Percentiles rank a stretch among this genome's conserved stretches.
phyloP scores from a whole-genome alignment of 2,329 filamentous ascomycete genomes.

The Lachnellula willkommii region DNA sequence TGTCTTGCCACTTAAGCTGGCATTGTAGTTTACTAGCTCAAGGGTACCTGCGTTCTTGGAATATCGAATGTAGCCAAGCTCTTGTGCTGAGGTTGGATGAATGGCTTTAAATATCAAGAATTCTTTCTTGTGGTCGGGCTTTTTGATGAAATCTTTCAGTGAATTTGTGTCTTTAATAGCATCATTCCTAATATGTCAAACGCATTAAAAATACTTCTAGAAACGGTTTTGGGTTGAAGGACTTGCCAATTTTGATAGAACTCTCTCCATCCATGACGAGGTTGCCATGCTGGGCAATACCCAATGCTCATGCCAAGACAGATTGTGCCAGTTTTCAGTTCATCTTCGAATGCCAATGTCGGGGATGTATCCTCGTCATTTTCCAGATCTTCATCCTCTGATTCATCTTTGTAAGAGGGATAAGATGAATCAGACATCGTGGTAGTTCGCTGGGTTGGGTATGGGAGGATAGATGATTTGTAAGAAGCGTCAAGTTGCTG shows the following conservation, averaged over 20 bases:
- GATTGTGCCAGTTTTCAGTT: not conserved
- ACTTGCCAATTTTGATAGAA: not conserved
- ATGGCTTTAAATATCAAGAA: not conserved
- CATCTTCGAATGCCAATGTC: not conserved
- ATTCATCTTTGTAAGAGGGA: not conserved
- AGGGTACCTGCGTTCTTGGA: slow-evolving; percentile 14
- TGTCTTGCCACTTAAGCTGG: slow-evolving; percentile 10
- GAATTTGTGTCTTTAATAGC: not conserved
- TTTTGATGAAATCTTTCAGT: not conserved
- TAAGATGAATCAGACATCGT: no score
- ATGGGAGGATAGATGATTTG: no score
- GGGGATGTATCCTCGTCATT: not conserved
- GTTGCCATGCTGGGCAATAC: no score
- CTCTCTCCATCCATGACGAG: not conserved
- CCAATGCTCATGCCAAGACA: no score
- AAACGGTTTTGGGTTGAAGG: not conserved
- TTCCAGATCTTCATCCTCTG: not conserved
- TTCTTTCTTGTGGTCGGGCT: not conserved
- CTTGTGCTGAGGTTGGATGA: not conserved
- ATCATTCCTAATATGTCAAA: not conserved
- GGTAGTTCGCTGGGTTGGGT: no score
- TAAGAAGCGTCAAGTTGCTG: no score
- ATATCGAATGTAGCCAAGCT: slow-evolving; percentile 15
- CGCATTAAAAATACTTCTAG: not conserved
- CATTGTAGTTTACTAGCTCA: slow-evolving; percentile 25